Conservation (phyloP, 129 eudicot species). For the Flaveria brownii region DNA sequence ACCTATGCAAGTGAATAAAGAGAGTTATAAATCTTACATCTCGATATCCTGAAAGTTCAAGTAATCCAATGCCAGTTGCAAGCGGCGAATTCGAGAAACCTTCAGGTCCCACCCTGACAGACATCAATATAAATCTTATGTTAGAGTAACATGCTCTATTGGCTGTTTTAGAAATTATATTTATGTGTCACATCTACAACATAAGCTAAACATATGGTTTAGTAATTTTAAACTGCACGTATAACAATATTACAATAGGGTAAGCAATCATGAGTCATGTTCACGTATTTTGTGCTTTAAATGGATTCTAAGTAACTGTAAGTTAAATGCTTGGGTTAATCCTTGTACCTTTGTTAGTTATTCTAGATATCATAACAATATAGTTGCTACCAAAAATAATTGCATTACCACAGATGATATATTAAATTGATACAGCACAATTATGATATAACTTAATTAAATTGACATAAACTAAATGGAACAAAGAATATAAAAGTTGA, state of each 20-base stretch:
- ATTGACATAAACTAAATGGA: not conserved
- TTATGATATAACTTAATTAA: not conserved
- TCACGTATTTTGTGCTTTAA: not conserved
- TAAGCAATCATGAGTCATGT: constrained; percentile 12
- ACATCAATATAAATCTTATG: constrained; percentile 21
- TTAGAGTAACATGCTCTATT: not conserved
- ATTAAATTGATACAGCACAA: not conserved
- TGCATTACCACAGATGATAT: not conserved
- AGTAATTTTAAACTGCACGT: not conserved
- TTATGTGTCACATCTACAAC: constrained; percentile 13
- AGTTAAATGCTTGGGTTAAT: not conserved
- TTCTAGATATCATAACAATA: not conserved
- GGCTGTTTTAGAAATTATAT: constrained; percentile 20
- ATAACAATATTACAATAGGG: not conserved
- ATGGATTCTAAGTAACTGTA: not conserved
- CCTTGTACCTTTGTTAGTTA: not conserved
- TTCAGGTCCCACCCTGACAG: constrained; percentile 81
- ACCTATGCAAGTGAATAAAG: not conserved
- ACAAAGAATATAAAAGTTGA: not conserved
- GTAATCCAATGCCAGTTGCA: constrained; percentile 88
- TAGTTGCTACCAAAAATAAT: not conserved
- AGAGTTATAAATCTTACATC: constrained; percentile 55
- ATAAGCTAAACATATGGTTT: constrained; percentile 15
- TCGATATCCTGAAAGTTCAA: constrained; percentile 81
- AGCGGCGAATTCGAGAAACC: constrained; percentile 78